Percentiles rank a stretch among this genome's conserved stretches.
These are phyloP conservation scores for Coriaria nepalensis DNA, from an alignment of 306 rosid species.

Conservation along the genomic window DNA sequence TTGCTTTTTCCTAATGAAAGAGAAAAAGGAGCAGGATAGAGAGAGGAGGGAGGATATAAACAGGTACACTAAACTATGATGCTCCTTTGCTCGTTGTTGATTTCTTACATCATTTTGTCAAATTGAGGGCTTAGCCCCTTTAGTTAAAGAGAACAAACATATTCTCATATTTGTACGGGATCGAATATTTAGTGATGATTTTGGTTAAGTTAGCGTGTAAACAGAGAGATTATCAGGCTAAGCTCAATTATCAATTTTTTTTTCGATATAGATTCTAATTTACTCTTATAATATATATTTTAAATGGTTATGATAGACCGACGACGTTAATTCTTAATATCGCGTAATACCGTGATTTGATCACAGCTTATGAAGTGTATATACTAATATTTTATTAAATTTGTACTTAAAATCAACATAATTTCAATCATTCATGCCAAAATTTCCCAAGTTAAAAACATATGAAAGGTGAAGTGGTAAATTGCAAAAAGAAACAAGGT, in stretches of 20 bases:
- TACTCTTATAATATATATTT: too few relatives aligned
- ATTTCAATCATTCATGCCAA: too few relatives aligned
- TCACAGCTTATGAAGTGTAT: too few relatives aligned
- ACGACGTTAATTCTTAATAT: too few relatives aligned
- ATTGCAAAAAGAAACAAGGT: slow-evolving; percentile 11
- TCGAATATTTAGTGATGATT: slow-evolving; percentile 10
- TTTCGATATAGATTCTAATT: too few relatives aligned
- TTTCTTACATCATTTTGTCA: slow-evolving; percentile 1
- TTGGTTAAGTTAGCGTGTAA: slow-evolving; percentile 11
- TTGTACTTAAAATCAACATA: too few relatives aligned
- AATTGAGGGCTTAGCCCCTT: slow-evolving; percentile 5
- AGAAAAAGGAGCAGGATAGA: slow-evolving; percentile 1
- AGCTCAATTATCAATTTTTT: too few relatives aligned
- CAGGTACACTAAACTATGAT: slow-evolving; percentile 1
- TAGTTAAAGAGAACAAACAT: slow-evolving; percentile 1
- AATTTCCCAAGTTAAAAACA: background rate
- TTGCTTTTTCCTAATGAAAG: slow-evolving; percentile 9
- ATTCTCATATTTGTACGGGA: slow-evolving; percentile 4
- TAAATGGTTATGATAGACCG: too few relatives aligned
- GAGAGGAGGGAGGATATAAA: slow-evolving; percentile 1
- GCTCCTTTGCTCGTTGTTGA: background rate
- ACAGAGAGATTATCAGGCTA: slow-evolving; percentile 6
- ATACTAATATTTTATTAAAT: too few relatives aligned
- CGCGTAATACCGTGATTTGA: too few relatives aligned
- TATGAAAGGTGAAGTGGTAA: slow-evolving; percentile 35